phyloP scores from a whole-genome alignment of 495 filamentous ascomycete species.

The Penicillium macrosclerotiorum region DNA sequence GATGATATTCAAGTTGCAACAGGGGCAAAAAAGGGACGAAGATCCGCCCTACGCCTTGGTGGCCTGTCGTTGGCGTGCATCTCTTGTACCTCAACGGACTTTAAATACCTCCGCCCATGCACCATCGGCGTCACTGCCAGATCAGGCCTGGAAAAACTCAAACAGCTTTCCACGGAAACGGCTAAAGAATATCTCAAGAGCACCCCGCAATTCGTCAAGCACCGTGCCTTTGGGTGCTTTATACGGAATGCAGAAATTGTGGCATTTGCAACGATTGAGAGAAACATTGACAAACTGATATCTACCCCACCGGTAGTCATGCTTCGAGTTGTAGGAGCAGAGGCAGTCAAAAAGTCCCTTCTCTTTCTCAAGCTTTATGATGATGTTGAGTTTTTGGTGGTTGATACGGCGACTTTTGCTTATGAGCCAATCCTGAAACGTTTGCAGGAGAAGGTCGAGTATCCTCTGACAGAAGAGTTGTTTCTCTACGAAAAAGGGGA shows the following conservation, averaged over 20 bases:
- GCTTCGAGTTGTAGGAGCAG: conserved; percentile 49
- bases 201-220: conserved; percentile 51
- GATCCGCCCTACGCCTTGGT: conserved; percentile 21
- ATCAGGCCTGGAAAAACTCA: conserved; percentile 45
- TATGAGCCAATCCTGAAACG: conserved; percentile 67
- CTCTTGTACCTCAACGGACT: conserved; percentile 20
- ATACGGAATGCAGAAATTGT: conserved; percentile 48
- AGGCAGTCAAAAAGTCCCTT: conserved; percentile 41
- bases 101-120: conserved; percentile 32
- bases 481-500: conserved; percentile 33
- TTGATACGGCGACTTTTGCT: conserved; percentile 67
- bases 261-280: conserved; percentile 60
- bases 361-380: conserved; percentile 32
- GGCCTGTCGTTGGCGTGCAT: conserved; percentile 30
- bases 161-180: conserved; percentile 16
- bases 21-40: conserved; percentile 42
- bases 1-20: conserved; percentile 53
- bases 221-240: conserved; percentile 62
- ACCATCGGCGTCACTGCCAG: conserved; percentile 44
- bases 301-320: conserved; percentile 46
- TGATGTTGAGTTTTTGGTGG: conserved; percentile 48
- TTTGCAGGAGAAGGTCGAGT: conserved; percentile 53
- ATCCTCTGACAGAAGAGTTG: conserved; percentile 51
- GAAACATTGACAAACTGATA: conserved; percentile 53
- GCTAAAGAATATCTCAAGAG: conserved; percentile 48